Percentiles rank a stretch among this genome's conserved stretches.
Evolutionary conservation across 2,329 filamentous ascomycete species (phyloP).

Genomic region (Cladobotryum mycophilum): DNA sequence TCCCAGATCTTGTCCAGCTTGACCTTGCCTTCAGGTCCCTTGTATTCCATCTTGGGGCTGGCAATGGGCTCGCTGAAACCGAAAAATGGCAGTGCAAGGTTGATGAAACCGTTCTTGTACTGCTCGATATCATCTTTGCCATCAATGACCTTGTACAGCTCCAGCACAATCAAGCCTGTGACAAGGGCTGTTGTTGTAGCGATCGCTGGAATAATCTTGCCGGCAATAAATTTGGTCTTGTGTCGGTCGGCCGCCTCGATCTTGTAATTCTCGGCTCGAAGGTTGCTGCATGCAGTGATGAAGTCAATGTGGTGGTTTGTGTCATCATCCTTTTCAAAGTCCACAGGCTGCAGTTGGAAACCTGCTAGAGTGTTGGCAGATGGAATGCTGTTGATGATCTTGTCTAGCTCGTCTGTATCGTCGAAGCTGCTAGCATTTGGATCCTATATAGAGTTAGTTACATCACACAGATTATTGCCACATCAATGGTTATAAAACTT

Average conservation of each 20-base stretch:
- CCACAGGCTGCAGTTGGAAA: constrained; percentile 84
- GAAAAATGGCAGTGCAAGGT: constrained; percentile 93
- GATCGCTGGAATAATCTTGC: constrained; percentile 98
- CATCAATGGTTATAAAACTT: constrained; percentile 28
- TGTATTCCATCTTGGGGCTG: constrained; percentile 87
- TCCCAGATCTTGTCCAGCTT: constrained; percentile 96
- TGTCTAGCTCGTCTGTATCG: constrained; percentile 69
- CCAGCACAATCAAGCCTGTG: constrained; percentile 84
- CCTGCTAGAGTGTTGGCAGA: constrained; percentile 73
- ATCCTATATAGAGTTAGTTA: constrained; percentile 44
- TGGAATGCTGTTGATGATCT: constrained; percentile 67
- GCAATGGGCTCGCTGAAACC: constrained; percentile 96
- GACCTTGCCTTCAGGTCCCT: constrained; percentile 70
- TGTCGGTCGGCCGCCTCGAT: constrained; percentile 88
- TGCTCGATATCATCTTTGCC: constrained; percentile 95
- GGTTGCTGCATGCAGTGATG: constrained; percentile 93
- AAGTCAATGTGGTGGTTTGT: constrained; percentile 98
- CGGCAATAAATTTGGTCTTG: constrained; percentile 99
- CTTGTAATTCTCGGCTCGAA: constrained; percentile 96
- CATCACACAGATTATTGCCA: too few species aligned
- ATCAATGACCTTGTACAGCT: constrained; percentile 94
- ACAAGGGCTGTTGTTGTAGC: constrained; percentile 95
- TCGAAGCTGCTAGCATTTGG: constrained; percentile 69
- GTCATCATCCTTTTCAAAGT: constrained; percentile 99
- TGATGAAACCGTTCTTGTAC: constrained; percentile 99